Evolutionary conservation across 495 filamentous ascomycete genomes (phyloP), one percentile per base, ranked within the genome.

Genomic region (Penicillium manginii): DNA sequence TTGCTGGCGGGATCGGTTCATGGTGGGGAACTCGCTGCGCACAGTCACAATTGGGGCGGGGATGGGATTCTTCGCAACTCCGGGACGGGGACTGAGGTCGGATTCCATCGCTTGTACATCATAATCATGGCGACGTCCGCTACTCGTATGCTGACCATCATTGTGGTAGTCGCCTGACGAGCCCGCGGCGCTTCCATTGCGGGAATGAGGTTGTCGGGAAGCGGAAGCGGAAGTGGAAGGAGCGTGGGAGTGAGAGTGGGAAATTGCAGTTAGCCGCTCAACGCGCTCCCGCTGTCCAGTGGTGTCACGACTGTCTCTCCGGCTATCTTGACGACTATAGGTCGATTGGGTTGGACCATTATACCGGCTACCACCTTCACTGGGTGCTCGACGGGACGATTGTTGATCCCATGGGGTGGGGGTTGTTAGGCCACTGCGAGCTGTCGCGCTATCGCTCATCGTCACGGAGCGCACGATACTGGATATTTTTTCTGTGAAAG

Each of bases 101-200:
- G 90, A 90, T 73, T 97, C 93, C 92, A 97, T 96, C 12, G 93
- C 91, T 66, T 97, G 93, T 22, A 96, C 85, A 70, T 98, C 94
- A 67, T 96, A 97, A 65, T 97, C 94, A 66, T 97, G 93, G 52
- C 92, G 86, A 59, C 93, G 72, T 19, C 78, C 79, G 33, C 66
- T 77, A 52, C 62, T 75, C 10, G 66, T 66, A 33, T 75, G 73
- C 17, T 76, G 73, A 11, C 84, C 82, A 22, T 93, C 91, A 42
- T 86, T 83, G 45, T 47, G 45, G 65, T 93, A 96, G 21, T 92
- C 90, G 54, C 78, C 86, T 19, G 88, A 90, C 9, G 87, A 90
- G 22, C 89, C 86, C 45, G 88, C 83, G 10, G 85, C 87, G 11
- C 93, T 92, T 49, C 86, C 86, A 64, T 96, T 93, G 40, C 91